Percentiles rank a stretch among this genome's conserved stretches.
Evolutionary conservation across 2,329 filamentous ascomycete species (phyloP).

Genomic region (Colletotrichum liriopes): DNA sequence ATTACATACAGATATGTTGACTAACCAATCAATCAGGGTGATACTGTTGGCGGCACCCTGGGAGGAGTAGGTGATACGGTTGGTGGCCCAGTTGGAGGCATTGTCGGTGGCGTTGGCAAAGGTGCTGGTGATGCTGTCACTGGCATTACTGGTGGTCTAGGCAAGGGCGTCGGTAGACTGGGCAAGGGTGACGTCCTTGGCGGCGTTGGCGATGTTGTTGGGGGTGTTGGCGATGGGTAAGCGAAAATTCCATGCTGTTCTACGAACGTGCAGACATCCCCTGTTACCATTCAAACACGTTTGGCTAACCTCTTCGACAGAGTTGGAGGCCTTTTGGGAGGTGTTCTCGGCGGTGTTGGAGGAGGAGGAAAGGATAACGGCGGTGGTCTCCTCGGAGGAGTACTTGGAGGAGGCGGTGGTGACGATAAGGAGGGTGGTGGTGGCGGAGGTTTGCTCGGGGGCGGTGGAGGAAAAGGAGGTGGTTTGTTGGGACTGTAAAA

Average conservation of each 20-base stretch:
- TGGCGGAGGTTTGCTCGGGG: conserved; percentile 19
- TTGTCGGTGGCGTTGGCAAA: conserved; percentile 39
- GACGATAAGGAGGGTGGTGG: conserved; percentile 13
- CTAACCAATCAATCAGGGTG: conserved; percentile 22
- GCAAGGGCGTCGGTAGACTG: conserved; percentile 37
- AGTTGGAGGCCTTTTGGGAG: conserved; percentile 32
- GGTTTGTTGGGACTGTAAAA: not conserved
- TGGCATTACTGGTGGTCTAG: conserved; percentile 32
- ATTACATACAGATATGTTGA: not conserved
- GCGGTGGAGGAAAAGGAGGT: conserved; percentile 16
- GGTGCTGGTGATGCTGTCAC: conserved; percentile 36
- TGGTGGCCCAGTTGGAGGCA: conserved; percentile 33
- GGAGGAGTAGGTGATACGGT: conserved; percentile 39
- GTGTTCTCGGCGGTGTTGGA: conserved; percentile 34
- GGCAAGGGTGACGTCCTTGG: conserved; percentile 35
- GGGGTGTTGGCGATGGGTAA: conserved; percentile 39
- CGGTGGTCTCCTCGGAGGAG: conserved; percentile 24
- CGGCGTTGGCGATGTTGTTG: conserved; percentile 35
- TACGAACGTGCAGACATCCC: not conserved
- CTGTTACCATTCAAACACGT: rapidly evolving
- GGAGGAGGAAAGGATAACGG: conserved; percentile 11
- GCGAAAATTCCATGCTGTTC: not conserved
- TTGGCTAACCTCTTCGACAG: not conserved
- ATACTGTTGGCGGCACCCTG: conserved; percentile 35
- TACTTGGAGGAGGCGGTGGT: conserved; percentile 33